Percentiles rank a stretch among this genome's conserved stretches.
These are phyloP conservation scores for Starmerella kuoi DNA, from an alignment of 805 yeast genomes.

Conservation along the genomic window DNA sequence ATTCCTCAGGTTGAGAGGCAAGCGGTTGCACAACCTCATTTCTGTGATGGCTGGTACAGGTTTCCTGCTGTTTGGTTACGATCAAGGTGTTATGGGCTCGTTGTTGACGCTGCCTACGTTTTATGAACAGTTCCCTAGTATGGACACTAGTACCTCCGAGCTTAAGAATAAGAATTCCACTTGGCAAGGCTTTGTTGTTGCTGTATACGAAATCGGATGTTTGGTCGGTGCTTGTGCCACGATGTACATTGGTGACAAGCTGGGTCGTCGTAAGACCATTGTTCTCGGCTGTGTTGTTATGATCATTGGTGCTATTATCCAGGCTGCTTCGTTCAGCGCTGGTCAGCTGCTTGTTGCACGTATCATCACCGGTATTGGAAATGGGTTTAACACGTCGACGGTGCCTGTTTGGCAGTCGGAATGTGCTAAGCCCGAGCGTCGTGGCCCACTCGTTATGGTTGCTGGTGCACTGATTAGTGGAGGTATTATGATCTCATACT, in stretches of 20 bases:
- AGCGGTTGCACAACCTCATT: constrained; percentile 25
- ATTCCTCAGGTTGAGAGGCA: constrained; percentile 12
- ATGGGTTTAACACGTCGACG: constrained; percentile 60
- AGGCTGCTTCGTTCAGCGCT: constrained; percentile 41
- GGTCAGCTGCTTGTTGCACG: constrained; percentile 62
- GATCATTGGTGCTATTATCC: constrained; percentile 50
- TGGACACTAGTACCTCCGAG: constrained; percentile 12
- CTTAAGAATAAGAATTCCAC: constrained; percentile 13
- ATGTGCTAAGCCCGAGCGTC: constrained; percentile 44
- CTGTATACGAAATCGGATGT: constrained; percentile 53
- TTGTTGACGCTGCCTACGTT: constrained; percentile 18
- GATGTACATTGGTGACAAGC: constrained; percentile 42
- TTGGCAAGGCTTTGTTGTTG: constrained; percentile 26
- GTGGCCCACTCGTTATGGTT: constrained; percentile 51
- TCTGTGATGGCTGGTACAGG: constrained; percentile 52
- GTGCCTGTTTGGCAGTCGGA: constrained; percentile 70
- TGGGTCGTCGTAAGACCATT: constrained; percentile 48
- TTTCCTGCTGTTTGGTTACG: constrained; percentile 60
- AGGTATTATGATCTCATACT: constrained; percentile 60
- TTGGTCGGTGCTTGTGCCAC: constrained; percentile 52
- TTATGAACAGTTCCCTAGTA: constrained; percentile 21
- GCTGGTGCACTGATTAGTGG: constrained; percentile 54
- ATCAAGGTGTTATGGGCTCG: constrained; percentile 58
- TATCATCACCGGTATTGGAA: constrained; percentile 55
- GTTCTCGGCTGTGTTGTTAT: constrained; percentile 35